Conservation (phyloP, 805 yeast species). For the Cyberlindnera mississippiensis region DNA sequence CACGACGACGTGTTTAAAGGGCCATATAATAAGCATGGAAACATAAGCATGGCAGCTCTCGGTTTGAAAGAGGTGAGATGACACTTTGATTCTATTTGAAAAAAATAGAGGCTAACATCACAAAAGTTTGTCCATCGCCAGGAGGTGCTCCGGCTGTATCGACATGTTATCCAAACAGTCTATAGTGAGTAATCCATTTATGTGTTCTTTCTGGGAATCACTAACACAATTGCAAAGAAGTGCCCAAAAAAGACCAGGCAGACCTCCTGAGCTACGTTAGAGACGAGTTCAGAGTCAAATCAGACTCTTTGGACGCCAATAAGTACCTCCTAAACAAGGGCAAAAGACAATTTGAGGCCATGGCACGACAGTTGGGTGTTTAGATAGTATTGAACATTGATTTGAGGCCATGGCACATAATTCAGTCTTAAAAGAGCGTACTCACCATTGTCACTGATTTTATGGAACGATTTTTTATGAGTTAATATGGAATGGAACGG, state of each 20-base stretch:
- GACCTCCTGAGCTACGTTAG: constrained; percentile 6
- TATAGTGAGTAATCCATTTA: constrained; percentile 9
- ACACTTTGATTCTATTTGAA: not conserved
- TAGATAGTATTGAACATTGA: too few relatives aligned
- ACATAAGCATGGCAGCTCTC: too few relatives aligned
- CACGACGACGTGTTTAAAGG: too few relatives aligned
- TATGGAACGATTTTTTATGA: constrained; percentile 92
- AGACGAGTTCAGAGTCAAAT: constrained; percentile 8
- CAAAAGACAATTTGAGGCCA: constrained; percentile 6
- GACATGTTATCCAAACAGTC: constrained; percentile 10
- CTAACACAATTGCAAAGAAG: constrained; percentile 6
- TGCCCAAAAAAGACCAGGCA: constrained; percentile 3
- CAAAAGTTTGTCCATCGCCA: constrained; percentile 17
- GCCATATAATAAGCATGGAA: too few relatives aligned
- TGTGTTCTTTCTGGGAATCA: not conserved
- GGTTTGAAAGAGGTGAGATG: constrained; percentile 13
- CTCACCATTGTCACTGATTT: constrained; percentile 95
- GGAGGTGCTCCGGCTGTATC: constrained; percentile 14
- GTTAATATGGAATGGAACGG: constrained; percentile 96
- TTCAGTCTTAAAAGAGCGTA: constrained; percentile 86
- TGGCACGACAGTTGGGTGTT: constrained; percentile 13
- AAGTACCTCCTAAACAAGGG: constrained; percentile 13
- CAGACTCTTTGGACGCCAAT: constrained; percentile 8
- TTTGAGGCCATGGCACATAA: too few relatives aligned
- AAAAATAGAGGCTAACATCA: not conserved